Evolutionary conservation across 2,329 filamentous ascomycete species (phyloP).

Genomic region (Mycosphaerella sp.): DNA sequence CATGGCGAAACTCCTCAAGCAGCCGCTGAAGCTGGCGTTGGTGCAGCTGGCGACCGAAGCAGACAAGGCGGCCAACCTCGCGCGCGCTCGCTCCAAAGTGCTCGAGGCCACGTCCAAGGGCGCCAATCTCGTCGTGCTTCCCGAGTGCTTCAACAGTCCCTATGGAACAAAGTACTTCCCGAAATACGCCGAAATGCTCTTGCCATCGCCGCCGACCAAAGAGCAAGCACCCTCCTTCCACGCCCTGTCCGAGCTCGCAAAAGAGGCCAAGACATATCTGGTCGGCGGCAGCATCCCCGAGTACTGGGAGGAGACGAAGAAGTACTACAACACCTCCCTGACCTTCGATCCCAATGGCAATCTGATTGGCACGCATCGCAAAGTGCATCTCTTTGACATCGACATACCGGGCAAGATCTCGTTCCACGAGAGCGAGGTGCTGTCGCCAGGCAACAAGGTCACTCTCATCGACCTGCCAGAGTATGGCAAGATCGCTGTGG

Average conservation of each 20-base stretch:
- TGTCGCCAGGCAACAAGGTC: conserved; percentile 76
- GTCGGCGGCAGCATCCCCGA: conserved; percentile 93
- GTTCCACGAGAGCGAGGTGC: conserved; percentile 84
- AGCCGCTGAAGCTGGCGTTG: conserved; percentile 71
- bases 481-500: conserved; percentile 79
- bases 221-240: conserved; percentile 77
- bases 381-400: conserved; percentile 96
- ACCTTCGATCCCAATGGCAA: conserved; percentile 71
- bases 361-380: conserved; percentile 84
- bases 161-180: conserved; percentile 91
- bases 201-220: conserved; percentile 63
- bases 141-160: conserved; percentile 98
- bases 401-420: conserved; percentile 91
- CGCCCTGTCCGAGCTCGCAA: conserved; percentile 71
- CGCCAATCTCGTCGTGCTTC: conserved; percentile 81
- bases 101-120: conserved; percentile 69
- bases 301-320: conserved; percentile 56
- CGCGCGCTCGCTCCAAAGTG: conserved; percentile 73
- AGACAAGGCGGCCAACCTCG: conserved; percentile 80
- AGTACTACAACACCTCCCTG: conserved; percentile 86
- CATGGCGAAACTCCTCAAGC: conserved; percentile 59
- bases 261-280: conserved; percentile 71
- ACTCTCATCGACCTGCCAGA: conserved; percentile 81
- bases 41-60: conserved; percentile 68
- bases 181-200: conserved; percentile 82